These are phyloP conservation scores for Aspergillus vadensis DNA, from an alignment of 2,329 filamentous ascomycete species.

Conservation along the genomic window DNA sequence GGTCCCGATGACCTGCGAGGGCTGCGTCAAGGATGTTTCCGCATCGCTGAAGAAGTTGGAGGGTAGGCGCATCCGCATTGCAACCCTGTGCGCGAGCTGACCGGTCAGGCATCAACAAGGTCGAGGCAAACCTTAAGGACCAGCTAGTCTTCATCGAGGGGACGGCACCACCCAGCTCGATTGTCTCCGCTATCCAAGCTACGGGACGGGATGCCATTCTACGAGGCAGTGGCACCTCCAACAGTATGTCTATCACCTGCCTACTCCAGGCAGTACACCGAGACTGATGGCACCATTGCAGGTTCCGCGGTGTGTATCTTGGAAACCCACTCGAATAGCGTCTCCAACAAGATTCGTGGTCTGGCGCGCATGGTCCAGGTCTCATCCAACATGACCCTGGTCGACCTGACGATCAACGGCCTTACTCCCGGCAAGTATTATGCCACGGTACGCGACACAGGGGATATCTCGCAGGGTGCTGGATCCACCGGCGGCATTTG, in stretches of 20 bases:
- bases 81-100: not conserved
- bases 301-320: constrained; percentile 79
- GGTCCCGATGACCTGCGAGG: constrained; percentile 88
- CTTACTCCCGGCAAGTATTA: constrained; percentile 78
- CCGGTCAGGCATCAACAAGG: constrained; percentile 70
- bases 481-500: constrained; percentile 81
- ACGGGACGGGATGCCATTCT: constrained; percentile 94
- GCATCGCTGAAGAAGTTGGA: constrained; percentile 73
- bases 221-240: constrained; percentile 79
- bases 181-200: constrained; percentile 82
- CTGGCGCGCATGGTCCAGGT: constrained; percentile 94
- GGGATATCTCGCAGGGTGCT: constrained; percentile 83
- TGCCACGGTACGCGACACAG: constrained; percentile 81
- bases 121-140: constrained; percentile 78
- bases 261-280: constrained; percentile 2
- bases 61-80: constrained; percentile 47
- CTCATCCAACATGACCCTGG: constrained; percentile 71
- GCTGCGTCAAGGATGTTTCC: constrained; percentile 85
- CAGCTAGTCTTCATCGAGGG: constrained; percentile 85
- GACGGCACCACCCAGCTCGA: constrained; percentile 84
- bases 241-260: constrained; percentile 59
- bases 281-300: constrained; percentile 14
- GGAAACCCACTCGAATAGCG: constrained; percentile 71
- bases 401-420: constrained; percentile 85
- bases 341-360: constrained; percentile 73